Evolutionary conservation across 805 yeast species (phyloP), one percentile per base, ranked within the genome.

Genomic region (Babjeviella inositovora): DNA sequence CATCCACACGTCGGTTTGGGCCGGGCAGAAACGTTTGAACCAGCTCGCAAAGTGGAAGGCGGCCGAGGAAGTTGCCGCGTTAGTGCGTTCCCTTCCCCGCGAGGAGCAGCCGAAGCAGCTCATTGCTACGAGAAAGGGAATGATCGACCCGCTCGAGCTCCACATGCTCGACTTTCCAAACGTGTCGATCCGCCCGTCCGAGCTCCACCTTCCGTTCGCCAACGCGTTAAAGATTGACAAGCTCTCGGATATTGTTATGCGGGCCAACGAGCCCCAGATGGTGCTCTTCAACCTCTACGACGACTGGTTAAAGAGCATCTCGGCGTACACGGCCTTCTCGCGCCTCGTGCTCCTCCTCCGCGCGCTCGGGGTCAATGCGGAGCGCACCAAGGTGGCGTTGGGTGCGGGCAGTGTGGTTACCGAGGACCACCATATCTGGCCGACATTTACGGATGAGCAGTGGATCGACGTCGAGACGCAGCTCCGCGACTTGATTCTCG

Each of bases 11-110:
- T 77, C 93, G 5, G 93, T 82, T 2, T 90, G 95, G 92, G 75
- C 93, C 4, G 99, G 99, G 11, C 97, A 90, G 45, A 85, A 82
- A 39, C 74, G 96, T 37, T 59, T 87, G 29, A 75, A 90, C 14
- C 96, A 90, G 41, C 52, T 90, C 32, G 85, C 97, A 2, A 90
- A 90, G 43, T 90, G 98, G 98, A 90, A 87, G 44, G 73, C 97
- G 2, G 97, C 98, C 0, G 99, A 90, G 48, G 97, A 87, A 46
- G 93, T 82, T 12, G 87, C 95, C 9, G 93, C 93, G 0, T 53
- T 90, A 32, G 64, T 90, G 11, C 61, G 95, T 20, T 80, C 96
- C 0, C 50, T 90, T 25, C 96, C 96, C 1, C 61, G 70, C 25
- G 96, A 87, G 38, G 95, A 90, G 47, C 95, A 84, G 38, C 98